Evolutionary conservation across 768 basidiomycete species (phyloP).

Genomic region (Vararia minispora): DNA sequence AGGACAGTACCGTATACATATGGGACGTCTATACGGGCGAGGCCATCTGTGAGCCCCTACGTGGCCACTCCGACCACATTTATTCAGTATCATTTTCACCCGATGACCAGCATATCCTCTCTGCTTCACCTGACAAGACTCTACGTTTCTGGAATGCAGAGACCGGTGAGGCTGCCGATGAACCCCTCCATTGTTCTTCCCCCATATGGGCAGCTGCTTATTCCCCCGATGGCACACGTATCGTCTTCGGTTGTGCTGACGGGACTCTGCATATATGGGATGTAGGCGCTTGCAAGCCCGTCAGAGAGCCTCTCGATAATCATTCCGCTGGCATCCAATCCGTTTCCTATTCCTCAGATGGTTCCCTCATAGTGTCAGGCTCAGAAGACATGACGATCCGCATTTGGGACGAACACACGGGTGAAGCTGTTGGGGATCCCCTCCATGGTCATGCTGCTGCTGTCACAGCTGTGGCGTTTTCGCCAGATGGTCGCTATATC

Average conservation of each 20-base stretch:
- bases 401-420: constrained; percentile 5
- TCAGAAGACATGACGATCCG: constrained; percentile 2
- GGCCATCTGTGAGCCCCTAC: too few relatives aligned
- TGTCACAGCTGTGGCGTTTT: constrained; percentile 11
- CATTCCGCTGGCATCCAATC: too few relatives aligned
- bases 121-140: constrained; percentile 33
- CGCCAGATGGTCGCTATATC: constrained; percentile 7
- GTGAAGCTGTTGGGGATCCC: background rate
- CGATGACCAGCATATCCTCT: constrained; percentile 19
- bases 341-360: too few relatives aligned
- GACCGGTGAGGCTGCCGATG: too few relatives aligned
- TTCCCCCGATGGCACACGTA: constrained; percentile 10
- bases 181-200: too few relatives aligned
- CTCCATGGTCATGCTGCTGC: background rate
- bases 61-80: background rate
- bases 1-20: too few relatives aligned
- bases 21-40: too few relatives aligned
- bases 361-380: too few relatives aligned
- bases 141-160: constrained; percentile 20
- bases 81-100: constrained; percentile 1
- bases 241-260: too few relatives aligned
- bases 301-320: too few relatives aligned
- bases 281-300: too few relatives aligned
- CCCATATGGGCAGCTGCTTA: background rate
- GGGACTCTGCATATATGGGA: too few relatives aligned